Percentiles rank a stretch among this genome's conserved stretches.
These are phyloP conservation scores for Starmerella vitae DNA, from an alignment of 805 yeast species.

Conservation along the genomic window DNA sequence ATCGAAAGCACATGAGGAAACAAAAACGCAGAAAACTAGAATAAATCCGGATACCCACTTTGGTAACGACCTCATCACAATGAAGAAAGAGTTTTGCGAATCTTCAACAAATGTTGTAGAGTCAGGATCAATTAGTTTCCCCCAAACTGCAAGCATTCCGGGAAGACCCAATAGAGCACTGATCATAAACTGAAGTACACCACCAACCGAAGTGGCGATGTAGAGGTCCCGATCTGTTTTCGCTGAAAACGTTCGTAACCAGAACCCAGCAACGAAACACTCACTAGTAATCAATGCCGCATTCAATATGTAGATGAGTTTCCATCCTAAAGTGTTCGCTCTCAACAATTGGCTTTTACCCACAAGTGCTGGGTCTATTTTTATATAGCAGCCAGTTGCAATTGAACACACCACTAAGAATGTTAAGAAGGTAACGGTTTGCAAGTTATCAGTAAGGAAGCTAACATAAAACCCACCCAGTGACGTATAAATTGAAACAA, in stretches of 20 bases:
- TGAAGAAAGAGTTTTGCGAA: conserved; percentile 50
- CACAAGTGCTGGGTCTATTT: conserved; percentile 44
- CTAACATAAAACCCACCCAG: conserved; percentile 84
- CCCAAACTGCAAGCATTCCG: conserved; percentile 88
- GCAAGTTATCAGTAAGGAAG: conserved; percentile 74
- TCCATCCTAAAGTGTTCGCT: conserved; percentile 72
- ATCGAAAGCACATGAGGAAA: conserved; percentile 83
- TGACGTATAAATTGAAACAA: conserved; percentile 74
- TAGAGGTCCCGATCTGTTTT: conserved; percentile 58
- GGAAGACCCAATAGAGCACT: conserved; percentile 65
- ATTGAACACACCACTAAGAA: conserved; percentile 56
- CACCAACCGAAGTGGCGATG: conserved; percentile 64
- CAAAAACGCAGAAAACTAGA: conserved; percentile 52
- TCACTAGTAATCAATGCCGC: conserved; percentile 86
- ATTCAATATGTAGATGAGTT: conserved; percentile 65
- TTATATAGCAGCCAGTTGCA: conserved; percentile 61
- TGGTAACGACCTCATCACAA: conserved; percentile 61
- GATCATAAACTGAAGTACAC: conserved; percentile 47
- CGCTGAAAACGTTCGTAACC: conserved; percentile 90
- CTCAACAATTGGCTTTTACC: conserved; percentile 53
- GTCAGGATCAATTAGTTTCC: conserved; percentile 35
- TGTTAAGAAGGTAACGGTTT: conserved; percentile 56
- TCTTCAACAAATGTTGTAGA: conserved; percentile 38
- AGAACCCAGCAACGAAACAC: conserved; percentile 79
- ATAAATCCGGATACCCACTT: conserved; percentile 78